Base-by-base conservation (phyloP, 2,329 filamentous ascomycete genomes). In the Beauveria rudraprayagi region DNA sequence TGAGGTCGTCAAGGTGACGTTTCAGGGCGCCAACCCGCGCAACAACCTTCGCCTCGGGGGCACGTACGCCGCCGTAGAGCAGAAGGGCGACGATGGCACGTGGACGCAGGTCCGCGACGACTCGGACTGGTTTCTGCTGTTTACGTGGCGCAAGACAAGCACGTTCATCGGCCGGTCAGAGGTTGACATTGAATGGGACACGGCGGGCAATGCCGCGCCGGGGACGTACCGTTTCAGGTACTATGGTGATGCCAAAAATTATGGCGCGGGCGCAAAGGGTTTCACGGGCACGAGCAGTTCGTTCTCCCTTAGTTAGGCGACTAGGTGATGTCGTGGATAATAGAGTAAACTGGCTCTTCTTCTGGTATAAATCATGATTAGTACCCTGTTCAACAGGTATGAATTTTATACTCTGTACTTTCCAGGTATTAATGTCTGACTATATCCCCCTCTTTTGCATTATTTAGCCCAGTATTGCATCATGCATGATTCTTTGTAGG, bases 21-120 rank as follows among this genome's bases (percentile, higher is more conserved):
- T 97, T 71, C 83, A 93, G 2, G 93, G 87, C 17, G 92, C 92
- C 0, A 96, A 96, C 69, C 93, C 93, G 17, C 83, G 93, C 26
- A 97, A 97, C 72, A 89, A 96, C 65, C 83, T 97, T 30, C 83
- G 86, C 1, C 83, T 91, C 2, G 92, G 90, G 68, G 81, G 79
- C 2, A 96, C 91, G 0, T 97, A 86, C 72, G 87, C 87, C 0
- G 84, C 89, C 0, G 82, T 97, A 0, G 92, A 97, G 76, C 79
- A 78, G 68, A 77, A 83, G 53, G 71, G 65, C 66, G 44, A 68
- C 26, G 76, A 70, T 14, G 68, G 66, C 2, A 56, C 56, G 0
- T 97, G 93, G 92, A 75, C 72, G 8, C 79, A 77, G 44, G 82
- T 95, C 2, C 80, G 85, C 16, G 84, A 86, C 62, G 93, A 97